Evolutionary conservation across 2,329 filamentous ascomycete genomes (phyloP).

Genomic region (Trichoderma koningii): DNA sequence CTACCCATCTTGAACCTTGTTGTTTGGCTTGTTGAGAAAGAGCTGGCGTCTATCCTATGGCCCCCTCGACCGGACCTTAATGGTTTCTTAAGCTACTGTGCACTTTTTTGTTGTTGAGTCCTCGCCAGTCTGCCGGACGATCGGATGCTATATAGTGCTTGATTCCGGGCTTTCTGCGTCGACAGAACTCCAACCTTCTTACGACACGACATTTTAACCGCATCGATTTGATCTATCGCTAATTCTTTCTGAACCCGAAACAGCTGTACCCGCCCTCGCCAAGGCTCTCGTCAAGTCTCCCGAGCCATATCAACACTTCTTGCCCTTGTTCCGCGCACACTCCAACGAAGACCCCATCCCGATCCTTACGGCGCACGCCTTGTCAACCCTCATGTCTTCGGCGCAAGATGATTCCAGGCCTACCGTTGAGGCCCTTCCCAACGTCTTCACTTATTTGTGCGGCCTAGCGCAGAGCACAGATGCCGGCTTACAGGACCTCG

Average conservation of each 20-base stretch:
- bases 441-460: conserved; percentile 84
- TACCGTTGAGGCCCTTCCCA: conserved; percentile 75
- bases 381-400: conserved; percentile 74
- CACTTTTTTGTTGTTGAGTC: no score
- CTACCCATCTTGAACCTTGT: no score
- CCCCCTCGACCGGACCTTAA: no score
- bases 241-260: not conserved
- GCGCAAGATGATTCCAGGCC: conserved; percentile 64
- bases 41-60: no score
- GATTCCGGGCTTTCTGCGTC: no score
- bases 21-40: no score
- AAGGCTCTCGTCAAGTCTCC: conserved; percentile 73
- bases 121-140: no score
- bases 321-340: conserved; percentile 83
- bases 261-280: conserved; percentile 78
- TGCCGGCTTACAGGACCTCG: conserved; percentile 90
- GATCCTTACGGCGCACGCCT: conserved; percentile 83
- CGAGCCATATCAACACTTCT: conserved; percentile 78
- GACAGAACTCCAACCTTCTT: not conserved
- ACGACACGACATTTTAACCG: not conserved
- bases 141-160: no score
- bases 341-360: conserved; percentile 77
- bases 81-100: no score
- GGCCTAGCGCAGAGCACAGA: conserved; percentile 82
- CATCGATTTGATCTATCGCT: not conserved